Percentiles rank a stretch among this genome's conserved stretches.
Conservation (phyloP, 805 yeast genomes). For the Wickerhamiella siamensis region DNA sequence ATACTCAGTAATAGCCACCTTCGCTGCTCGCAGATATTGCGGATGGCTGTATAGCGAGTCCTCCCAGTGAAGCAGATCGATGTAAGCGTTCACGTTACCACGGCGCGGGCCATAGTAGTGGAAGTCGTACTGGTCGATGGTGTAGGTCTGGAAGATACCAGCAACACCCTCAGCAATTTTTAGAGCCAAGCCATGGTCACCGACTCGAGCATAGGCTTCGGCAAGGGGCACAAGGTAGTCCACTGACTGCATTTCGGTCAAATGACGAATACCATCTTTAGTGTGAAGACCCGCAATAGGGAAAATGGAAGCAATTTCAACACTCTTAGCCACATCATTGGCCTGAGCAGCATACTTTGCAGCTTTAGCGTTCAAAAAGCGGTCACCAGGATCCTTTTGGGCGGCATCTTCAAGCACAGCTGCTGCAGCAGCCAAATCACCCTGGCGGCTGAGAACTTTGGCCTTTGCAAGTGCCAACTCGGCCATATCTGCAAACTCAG, state of each 20-base stretch:
- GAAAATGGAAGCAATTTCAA: slow-evolving; percentile 59
- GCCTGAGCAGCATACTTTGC: slow-evolving; percentile 74
- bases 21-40: slow-evolving; percentile 52
- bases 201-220: slow-evolving; percentile 58
- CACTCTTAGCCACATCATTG: slow-evolving; percentile 57
- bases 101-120: slow-evolving; percentile 82
- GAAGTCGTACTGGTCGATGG: slow-evolving; percentile 83
- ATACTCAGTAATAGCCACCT: slow-evolving; percentile 47
- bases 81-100: slow-evolving; percentile 77
- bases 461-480: slow-evolving; percentile 75
- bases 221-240: slow-evolving; percentile 83
- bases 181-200: slow-evolving; percentile 54
- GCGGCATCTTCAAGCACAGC: slow-evolving; percentile 57
- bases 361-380: slow-evolving; percentile 80
- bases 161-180: slow-evolving; percentile 61
- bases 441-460: slow-evolving; percentile 58
- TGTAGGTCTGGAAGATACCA: slow-evolving; percentile 54
- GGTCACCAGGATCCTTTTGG: slow-evolving; percentile 67
- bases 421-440: slow-evolving; percentile 49
- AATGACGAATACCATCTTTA: slow-evolving; percentile 63
- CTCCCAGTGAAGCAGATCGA: slow-evolving; percentile 70
- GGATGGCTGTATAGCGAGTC: slow-evolving; percentile 58
- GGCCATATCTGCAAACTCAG: slow-evolving; percentile 55
- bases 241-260: slow-evolving; percentile 78
- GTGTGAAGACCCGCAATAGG: slow-evolving; percentile 29